phyloP scores from a whole-genome alignment of 2,329 filamentous ascomycete species.

The Lithohypha guttulata region DNA sequence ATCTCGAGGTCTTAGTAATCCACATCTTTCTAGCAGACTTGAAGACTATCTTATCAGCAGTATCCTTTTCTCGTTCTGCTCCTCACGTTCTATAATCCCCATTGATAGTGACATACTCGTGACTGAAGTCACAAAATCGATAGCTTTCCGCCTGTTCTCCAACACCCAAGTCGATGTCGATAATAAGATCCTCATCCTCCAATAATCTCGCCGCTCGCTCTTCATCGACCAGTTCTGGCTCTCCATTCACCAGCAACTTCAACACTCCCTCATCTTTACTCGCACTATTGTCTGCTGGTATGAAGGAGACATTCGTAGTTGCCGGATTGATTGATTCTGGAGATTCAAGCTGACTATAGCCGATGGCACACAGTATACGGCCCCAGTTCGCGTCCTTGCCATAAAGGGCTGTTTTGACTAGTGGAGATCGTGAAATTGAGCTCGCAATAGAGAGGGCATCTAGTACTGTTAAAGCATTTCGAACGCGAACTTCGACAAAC shows the following conservation, averaged over 20 bases:
- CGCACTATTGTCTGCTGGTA: slow-evolving; percentile 46
- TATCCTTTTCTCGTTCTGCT: not conserved
- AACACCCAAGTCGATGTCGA: slow-evolving; percentile 47
- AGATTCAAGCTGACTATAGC: slow-evolving; percentile 49
- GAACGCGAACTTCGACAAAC: slow-evolving; percentile 85
- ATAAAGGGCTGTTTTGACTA: slow-evolving; percentile 96
- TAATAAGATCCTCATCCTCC: slow-evolving; percentile 52
- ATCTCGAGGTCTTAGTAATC: no score
- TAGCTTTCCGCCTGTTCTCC: slow-evolving; percentile 45
- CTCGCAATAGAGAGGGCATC: slow-evolving; percentile 71
- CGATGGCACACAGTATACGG: slow-evolving; percentile 86
- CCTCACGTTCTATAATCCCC: slow-evolving; percentile 52
- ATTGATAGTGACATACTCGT: slow-evolving; percentile 61
- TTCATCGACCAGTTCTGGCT: slow-evolving; percentile 53
- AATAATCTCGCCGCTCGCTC: slow-evolving; percentile 47
- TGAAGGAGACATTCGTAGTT: slow-evolving; percentile 50
- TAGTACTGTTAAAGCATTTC: slow-evolving; percentile 56
- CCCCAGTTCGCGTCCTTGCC: slow-evolving; percentile 98
- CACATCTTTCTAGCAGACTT: no score
- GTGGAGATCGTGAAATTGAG: slow-evolving; percentile 77
- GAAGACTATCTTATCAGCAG: no score
- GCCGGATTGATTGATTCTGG: slow-evolving; percentile 40
- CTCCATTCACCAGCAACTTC: slow-evolving; percentile 49
- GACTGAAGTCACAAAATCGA: slow-evolving; percentile 59
- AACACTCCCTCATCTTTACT: slow-evolving; percentile 30